Evolutionary conservation across 2,329 filamentous ascomycete genomes (phyloP).

Genomic region (Epichloe elymi): DNA sequence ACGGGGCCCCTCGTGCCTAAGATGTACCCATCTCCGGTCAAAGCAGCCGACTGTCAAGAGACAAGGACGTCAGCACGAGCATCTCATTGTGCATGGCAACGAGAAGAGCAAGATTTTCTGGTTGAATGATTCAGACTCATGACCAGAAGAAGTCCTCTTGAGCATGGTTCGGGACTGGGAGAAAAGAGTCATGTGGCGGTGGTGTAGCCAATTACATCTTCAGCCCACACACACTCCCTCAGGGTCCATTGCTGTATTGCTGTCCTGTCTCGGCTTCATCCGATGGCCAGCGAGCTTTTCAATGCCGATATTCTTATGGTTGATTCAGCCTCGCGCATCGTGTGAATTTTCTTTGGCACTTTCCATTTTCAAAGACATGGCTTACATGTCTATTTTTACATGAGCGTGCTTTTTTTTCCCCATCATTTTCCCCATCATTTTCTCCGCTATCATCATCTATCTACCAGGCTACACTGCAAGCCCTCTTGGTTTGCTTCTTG

Average conservation of each 20-base stretch:
- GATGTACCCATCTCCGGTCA: background rate
- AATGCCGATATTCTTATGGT: background rate
- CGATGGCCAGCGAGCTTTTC: too few species aligned
- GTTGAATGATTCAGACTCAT: too few species aligned
- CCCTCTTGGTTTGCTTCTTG: background rate
- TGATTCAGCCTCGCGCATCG: background rate
- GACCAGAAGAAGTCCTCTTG: background rate
- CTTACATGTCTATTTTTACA: background rate
- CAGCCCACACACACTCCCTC: too few species aligned
- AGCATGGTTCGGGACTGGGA: background rate
- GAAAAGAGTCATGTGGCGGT: background rate
- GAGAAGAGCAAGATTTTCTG: too few species aligned
- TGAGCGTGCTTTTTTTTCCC: background rate
- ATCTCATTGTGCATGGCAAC: too few species aligned
- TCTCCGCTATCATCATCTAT: too few species aligned
- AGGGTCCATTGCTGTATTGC: too few species aligned
- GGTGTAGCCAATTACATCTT: too few species aligned
- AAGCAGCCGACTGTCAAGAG: too few species aligned
- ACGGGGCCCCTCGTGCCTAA: constrained; percentile 29
- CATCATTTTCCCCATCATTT: background rate
- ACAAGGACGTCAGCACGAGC: too few species aligned
- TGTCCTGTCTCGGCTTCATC: too few species aligned
- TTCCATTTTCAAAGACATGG: background rate
- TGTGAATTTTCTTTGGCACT: background rate
- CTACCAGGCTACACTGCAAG: too few species aligned